phyloP scores from a whole-genome alignment of 495 filamentous ascomycete species.

The Monascus purpureus region DNA sequence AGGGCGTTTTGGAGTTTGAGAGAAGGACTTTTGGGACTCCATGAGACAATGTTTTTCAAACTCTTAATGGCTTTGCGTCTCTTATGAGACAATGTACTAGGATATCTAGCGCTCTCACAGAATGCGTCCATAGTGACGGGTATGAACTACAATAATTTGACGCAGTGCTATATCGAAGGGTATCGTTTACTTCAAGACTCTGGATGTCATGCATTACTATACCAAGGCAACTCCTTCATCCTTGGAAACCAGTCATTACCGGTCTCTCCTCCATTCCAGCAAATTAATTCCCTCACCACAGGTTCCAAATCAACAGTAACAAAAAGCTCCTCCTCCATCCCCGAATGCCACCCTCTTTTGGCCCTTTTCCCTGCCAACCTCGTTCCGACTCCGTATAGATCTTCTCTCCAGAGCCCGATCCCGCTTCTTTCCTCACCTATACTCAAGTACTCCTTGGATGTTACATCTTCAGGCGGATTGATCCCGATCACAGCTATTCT shows the following conservation, averaged over 20 bases:
- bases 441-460: constrained; percentile 28
- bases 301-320: constrained; percentile 12
- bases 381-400: constrained; percentile 28
- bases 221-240: constrained; percentile 29
- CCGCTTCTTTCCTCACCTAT: constrained; percentile 26
- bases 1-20: constrained; percentile 22
- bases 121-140: no score
- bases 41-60: no score
- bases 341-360: constrained; percentile 25
- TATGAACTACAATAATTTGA: no score
- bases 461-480: constrained; percentile 48
- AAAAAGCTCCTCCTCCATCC: constrained; percentile 14
- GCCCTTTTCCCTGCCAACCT: constrained; percentile 23
- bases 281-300: constrained; percentile 21
- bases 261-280: constrained; percentile 22
- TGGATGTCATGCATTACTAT: constrained; percentile 5
- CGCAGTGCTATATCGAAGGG: no score
- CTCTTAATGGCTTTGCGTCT: no score
- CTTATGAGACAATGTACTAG: no score
- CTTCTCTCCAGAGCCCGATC: constrained; percentile 28
- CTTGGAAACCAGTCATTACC: constrained; percentile 22
- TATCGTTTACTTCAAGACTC: no score
- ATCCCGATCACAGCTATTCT: constrained; percentile 46
- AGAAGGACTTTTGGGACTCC: no score
- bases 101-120: no score